Percentiles rank a stretch among this genome's conserved stretches.
Evolutionary conservation across 2,329 filamentous ascomycete species (phyloP).

Genomic region (Acrocalymma vagum): DNA sequence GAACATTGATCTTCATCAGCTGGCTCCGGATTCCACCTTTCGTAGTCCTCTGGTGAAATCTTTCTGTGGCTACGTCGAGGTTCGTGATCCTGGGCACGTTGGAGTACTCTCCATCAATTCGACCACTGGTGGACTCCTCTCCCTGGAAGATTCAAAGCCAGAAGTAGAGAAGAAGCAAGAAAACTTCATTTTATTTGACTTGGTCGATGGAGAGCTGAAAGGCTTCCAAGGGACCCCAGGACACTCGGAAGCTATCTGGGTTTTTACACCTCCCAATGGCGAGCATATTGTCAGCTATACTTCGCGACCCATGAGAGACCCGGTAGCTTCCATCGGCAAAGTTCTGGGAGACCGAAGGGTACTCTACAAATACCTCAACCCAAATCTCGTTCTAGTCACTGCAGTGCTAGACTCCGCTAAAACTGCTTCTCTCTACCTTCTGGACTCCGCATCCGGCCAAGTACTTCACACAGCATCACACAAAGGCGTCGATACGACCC

Average conservation of each 20-base stretch:
- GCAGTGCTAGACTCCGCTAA: constrained; percentile 67
- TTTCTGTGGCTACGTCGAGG: constrained; percentile 42
- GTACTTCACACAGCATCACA: constrained; percentile 77
- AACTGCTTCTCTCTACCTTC: constrained; percentile 75
- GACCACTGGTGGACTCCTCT: constrained; percentile 38
- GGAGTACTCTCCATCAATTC: constrained; percentile 41
- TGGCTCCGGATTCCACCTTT: constrained; percentile 66
- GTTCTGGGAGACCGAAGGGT: constrained; percentile 93
- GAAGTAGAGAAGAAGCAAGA: constrained; percentile 25
- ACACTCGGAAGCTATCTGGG: constrained; percentile 65
- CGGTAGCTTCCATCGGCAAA: constrained; percentile 92
- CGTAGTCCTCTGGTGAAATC: constrained; percentile 62
- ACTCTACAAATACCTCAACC: constrained; percentile 95
- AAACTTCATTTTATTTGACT: constrained; percentile 40
- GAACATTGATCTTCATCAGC: constrained; percentile 71
- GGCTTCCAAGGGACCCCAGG: constrained; percentile 36
- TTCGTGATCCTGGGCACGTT: constrained; percentile 33
- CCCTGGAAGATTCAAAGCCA: constrained; percentile 25
- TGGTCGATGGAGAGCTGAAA: constrained; percentile 42
- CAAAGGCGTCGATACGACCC: constrained; percentile 74
- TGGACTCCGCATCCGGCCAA: constrained; percentile 87
- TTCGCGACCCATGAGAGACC: constrained; percentile 77
- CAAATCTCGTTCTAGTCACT: constrained; percentile 82
- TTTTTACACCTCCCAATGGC: constrained; percentile 71
- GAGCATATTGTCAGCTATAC: constrained; percentile 75